phyloP scores from a whole-genome alignment of 306 rosid genomes.

The Arachis hypogaea region DNA sequence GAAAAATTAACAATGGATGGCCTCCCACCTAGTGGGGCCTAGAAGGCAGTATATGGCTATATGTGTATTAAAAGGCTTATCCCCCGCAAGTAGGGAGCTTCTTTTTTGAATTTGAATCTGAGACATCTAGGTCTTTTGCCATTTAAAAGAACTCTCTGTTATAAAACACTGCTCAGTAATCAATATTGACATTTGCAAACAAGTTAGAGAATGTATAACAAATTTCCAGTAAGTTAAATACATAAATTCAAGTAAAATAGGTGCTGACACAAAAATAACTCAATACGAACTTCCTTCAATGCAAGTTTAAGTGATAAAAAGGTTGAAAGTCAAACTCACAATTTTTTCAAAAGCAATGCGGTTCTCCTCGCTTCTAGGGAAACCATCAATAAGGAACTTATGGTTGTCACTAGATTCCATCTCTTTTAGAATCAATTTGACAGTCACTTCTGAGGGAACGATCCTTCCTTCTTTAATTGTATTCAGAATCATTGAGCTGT shows the following conservation, averaged over 20 bases:
- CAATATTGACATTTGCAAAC: conserved; percentile 26
- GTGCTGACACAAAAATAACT: conserved; percentile 29
- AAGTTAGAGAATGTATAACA: conserved; percentile 18
- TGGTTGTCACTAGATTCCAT: conserved; percentile 64
- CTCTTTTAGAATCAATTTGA: conserved; percentile 78
- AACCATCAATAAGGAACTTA: conserved; percentile 89
- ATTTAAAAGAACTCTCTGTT: not conserved
- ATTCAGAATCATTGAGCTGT: conserved; percentile 76
- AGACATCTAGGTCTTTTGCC: too few relatives aligned
- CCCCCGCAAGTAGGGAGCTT: too few relatives aligned
- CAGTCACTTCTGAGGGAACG: conserved; percentile 89
- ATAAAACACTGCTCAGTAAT: conserved; percentile 7
- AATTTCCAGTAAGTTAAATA: conserved; percentile 10
- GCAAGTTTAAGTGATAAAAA: conserved; percentile 4
- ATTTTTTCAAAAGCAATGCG: conserved; percentile 78
- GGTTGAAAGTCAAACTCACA: conserved; percentile 60
- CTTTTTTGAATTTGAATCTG: too few relatives aligned
- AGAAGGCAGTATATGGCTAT: too few relatives aligned
- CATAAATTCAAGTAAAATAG: not conserved
- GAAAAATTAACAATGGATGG: too few relatives aligned
- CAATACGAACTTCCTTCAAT: conserved; percentile 19
- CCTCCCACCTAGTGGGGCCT: too few relatives aligned
- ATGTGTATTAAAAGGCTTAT: too few relatives aligned
- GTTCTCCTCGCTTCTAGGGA: conserved; percentile 90
- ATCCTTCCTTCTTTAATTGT: conserved; percentile 83